Percentiles rank a stretch among this genome's conserved stretches.
Evolutionary conservation across 108 stramenopile genomes (phyloP).

Genomic region (Cyclotella kingstonii): DNA sequence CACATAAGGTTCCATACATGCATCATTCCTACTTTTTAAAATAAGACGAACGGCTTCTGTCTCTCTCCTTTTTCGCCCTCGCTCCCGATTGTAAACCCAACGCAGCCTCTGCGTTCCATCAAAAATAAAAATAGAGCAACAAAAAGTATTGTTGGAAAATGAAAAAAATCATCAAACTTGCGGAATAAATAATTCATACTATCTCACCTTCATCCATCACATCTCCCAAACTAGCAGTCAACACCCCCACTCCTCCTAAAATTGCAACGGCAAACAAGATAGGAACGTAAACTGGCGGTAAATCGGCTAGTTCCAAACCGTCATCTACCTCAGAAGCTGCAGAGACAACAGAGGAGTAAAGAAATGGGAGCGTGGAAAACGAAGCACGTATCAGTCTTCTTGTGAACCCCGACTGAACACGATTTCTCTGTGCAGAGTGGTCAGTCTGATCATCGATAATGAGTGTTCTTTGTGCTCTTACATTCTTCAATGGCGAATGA

Average conservation of each 20-base stretch:
- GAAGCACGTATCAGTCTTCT: neutral
- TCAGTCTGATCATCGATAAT: no score
- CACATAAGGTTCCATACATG: neutral
- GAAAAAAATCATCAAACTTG: neutral
- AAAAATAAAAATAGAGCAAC: constrained; percentile 2
- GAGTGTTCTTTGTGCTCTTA: no score
- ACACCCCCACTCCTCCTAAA: constrained; percentile 72
- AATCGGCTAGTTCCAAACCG: constrained; percentile 52
- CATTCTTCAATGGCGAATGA: no score
- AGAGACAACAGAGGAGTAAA: constrained; percentile 2
- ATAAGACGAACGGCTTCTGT: constrained; percentile 81
- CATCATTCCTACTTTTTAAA: constrained; percentile 60
- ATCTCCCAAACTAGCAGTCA: constrained; percentile 75
- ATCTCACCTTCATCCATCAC: constrained; percentile 75
- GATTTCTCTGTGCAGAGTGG: no score
- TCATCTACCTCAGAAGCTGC: constrained; percentile 30
- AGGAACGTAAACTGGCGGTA: constrained; percentile 70
- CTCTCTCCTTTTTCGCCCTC: constrained; percentile 83
- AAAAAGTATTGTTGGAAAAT: neutral
- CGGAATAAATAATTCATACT: neutral
- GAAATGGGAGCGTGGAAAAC: constrained; percentile 6
- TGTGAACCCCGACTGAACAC: no score
- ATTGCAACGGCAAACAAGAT: constrained; percentile 72
- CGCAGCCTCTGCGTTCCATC: constrained; percentile 48
- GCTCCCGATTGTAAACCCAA: constrained; percentile 80